Percentiles rank a stretch among this genome's conserved stretches.
phyloP scores from a whole-genome alignment of 83 land plant species.

The Thuja plicata region DNA sequence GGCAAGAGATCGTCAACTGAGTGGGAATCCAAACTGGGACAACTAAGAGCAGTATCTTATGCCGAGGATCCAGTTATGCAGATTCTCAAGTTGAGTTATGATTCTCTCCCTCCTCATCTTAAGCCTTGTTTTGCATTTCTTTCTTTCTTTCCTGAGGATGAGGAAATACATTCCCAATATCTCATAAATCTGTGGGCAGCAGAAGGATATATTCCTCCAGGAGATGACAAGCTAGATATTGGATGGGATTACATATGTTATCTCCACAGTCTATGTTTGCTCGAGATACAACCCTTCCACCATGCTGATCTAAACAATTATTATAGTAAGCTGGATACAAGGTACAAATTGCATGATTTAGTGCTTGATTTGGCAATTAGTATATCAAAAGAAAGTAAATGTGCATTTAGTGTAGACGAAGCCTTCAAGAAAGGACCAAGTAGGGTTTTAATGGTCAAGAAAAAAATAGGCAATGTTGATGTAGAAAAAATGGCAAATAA shows the following conservation, averaged over 20 bases:
- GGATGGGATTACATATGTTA: constrained; percentile 1
- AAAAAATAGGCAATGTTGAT: neutral
- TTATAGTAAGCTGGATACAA: neutral
- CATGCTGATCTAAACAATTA: neutral
- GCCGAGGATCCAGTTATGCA: neutral
- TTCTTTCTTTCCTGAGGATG: constrained; percentile 14
- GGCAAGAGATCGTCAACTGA: neutral
- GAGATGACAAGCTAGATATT: neutral
- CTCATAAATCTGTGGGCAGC: constrained; percentile 22
- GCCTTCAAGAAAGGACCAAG: neutral
- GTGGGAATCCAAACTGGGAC: neutral
- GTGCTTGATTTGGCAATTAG: neutral
- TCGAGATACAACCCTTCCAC: neutral
- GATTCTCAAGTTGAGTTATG: constrained; percentile 18
- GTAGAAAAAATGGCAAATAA: neutral
- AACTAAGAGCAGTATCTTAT: neutral
- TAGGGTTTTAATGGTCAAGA: neutral
- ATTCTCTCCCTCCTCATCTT: neutral
- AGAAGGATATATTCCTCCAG: constrained; percentile 15
- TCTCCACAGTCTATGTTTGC: neutral
- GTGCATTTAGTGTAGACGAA: neutral
- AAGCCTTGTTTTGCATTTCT: constrained; percentile 20
- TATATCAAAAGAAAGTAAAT: constrained; percentile 13
- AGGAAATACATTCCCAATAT: constrained; percentile 1
- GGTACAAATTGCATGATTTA: constrained; percentile 23